A percentile compares a stretch with the other conserved stretches of the same genome.
Evolutionary conservation across 2,329 filamentous ascomycete species (phyloP).

Genomic region (Tolypocladium endophyticum): DNA sequence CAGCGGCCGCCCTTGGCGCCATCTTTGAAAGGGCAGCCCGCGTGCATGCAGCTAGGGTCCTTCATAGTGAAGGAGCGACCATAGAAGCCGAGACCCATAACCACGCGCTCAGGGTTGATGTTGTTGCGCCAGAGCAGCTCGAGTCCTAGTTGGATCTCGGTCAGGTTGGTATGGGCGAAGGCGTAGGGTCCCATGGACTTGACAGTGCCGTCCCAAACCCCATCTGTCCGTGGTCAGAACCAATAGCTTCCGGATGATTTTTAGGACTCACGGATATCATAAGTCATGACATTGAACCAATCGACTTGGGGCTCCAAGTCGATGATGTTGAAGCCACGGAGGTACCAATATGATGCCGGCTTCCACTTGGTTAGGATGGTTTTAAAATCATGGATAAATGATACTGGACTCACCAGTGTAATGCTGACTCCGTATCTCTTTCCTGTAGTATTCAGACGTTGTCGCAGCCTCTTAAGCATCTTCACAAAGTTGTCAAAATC

Average conservation of each 20-base stretch:
- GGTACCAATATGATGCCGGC: neutral
- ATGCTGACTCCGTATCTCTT: neutral
- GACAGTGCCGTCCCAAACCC: neutral
- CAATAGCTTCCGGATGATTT: no score
- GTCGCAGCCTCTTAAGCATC: neutral
- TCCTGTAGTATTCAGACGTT: neutral
- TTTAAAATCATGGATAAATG: no score
- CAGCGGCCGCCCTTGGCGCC: constrained; percentile 17
- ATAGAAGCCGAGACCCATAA: constrained; percentile 36
- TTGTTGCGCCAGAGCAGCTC: constrained; percentile 37
- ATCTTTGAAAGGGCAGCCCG: constrained; percentile 18
- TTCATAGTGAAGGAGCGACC: constrained; percentile 18
- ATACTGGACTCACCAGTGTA: no score
- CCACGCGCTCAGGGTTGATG: constrained; percentile 29
- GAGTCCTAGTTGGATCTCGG: constrained; percentile 31
- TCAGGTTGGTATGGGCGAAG: constrained; percentile 33
- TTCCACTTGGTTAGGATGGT: neutral
- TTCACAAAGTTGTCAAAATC: neutral
- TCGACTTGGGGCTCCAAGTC: neutral
- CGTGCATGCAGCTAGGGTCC: constrained; percentile 11
- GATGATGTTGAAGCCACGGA: neutral
- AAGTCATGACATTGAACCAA: neutral
- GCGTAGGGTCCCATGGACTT: constrained; percentile 9
- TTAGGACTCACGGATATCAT: neutral
- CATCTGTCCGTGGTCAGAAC: neutral